phyloP scores from a whole-genome alignment of 192 early-diverging fungal species.

The Coemansia sp. region DNA sequence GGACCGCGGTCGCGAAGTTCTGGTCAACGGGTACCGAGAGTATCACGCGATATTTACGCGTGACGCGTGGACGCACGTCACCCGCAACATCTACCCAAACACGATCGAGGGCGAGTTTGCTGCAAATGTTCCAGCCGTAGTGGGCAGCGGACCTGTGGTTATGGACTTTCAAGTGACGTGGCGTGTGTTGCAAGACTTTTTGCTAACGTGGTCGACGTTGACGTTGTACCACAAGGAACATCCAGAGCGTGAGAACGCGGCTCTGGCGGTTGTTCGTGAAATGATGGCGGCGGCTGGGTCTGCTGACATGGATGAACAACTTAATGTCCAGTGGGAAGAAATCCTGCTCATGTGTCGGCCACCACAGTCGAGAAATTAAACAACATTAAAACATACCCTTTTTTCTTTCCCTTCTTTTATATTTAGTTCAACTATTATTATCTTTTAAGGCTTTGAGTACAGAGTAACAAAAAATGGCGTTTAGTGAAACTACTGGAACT shows the following conservation, averaged over 20 bases:
- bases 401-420: too few species aligned
- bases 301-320: slow-evolving; percentile 26
- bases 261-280: slow-evolving; percentile 15
- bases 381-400: too few species aligned
- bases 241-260: slow-evolving; percentile 18
- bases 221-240: slow-evolving; percentile 20
- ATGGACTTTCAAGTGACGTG: slow-evolving; percentile 33
- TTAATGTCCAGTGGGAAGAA: slow-evolving; percentile 43
- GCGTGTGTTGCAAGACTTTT: slow-evolving; percentile 20
- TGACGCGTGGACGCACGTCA: slow-evolving; percentile 14
- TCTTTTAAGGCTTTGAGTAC: too few species aligned
- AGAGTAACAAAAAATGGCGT: too few species aligned
- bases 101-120: slow-evolving; percentile 20
- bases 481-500: not conserved
- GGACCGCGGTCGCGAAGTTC: slow-evolving; percentile 21
- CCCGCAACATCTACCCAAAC: slow-evolving; percentile 21
- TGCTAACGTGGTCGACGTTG: slow-evolving; percentile 26
- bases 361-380: not conserved
- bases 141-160: slow-evolving; percentile 11
- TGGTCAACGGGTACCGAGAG: slow-evolving; percentile 28
- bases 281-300: slow-evolving; percentile 37
- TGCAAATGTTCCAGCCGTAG: slow-evolving; percentile 4
- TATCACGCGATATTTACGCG: slow-evolving; percentile 23
- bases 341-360: slow-evolving; percentile 29
- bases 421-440: too few species aligned